Percentiles rank a stretch among this genome's conserved stretches.
Conservation (phyloP, 495 filamentous ascomycete species). For the Penicillium daleae region DNA sequence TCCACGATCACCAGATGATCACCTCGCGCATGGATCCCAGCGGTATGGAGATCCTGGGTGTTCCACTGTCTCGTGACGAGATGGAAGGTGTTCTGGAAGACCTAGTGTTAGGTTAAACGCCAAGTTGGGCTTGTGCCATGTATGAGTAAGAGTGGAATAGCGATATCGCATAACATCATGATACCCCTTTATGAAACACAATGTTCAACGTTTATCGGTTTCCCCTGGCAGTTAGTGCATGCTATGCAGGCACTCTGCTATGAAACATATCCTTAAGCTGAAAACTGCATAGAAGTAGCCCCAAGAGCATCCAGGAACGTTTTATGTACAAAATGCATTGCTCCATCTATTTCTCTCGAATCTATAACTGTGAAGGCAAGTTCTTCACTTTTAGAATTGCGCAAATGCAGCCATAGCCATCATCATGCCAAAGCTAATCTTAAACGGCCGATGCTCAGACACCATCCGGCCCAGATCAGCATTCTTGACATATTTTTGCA, state of each 20-base stretch:
- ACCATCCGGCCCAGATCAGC: constrained; percentile 63
- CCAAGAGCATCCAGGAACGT: not conserved
- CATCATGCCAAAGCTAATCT: constrained; percentile 74
- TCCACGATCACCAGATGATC: constrained; percentile 97
- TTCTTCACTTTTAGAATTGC: constrained; percentile 37
- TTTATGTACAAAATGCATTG: constrained; percentile 26
- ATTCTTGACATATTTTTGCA: constrained; percentile 62
- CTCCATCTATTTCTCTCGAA: not conserved
- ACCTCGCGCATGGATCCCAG: constrained; percentile 80
- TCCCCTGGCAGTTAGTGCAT: not conserved
- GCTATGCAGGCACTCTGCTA: not conserved
- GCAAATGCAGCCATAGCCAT: constrained; percentile 80
- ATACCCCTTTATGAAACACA: constrained; percentile 43
- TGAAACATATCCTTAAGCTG: not conserved
- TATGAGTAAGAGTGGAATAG: constrained; percentile 14
- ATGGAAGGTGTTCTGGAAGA: constrained; percentile 90
- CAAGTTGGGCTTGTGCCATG: constrained; percentile 4
- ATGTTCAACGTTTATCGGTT: constrained; percentile 12
- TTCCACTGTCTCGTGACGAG: constrained; percentile 87
- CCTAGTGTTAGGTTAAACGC: constrained; percentile 49
- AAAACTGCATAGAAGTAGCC: not conserved
- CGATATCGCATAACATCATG: constrained; percentile 27
- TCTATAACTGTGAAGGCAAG: too few relatives aligned
- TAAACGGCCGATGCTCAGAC: constrained; percentile 72
- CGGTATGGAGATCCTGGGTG: constrained; percentile 81